phyloP scores from a whole-genome alignment of 768 basidiomycete genomes.

The Lentinula lateritia region DNA sequence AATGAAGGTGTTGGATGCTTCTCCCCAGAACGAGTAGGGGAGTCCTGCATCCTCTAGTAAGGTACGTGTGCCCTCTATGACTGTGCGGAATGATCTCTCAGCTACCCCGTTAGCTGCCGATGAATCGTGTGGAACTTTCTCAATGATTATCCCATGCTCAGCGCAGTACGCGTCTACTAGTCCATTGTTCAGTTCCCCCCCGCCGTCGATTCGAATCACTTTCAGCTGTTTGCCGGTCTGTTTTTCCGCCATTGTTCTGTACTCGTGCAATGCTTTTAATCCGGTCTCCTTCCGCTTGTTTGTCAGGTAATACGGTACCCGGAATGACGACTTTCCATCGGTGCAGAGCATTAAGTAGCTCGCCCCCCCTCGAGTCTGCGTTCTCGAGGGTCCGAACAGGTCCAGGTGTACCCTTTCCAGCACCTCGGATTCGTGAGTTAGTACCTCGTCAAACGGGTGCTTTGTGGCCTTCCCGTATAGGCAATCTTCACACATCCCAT shows the following conservation, averaged over 20 bases:
- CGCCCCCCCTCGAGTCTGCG: conserved; percentile 11
- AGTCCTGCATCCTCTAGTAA: background rate
- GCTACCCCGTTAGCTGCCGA: conserved; percentile 22
- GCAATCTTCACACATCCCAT: conserved; percentile 19
- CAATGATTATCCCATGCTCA: conserved; percentile 15
- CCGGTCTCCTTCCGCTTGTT: conserved; percentile 17
- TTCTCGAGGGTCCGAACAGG: conserved; percentile 18
- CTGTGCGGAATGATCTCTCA: conserved; percentile 15
- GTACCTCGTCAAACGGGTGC: conserved; percentile 16
- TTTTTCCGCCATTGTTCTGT: conserved; percentile 9
- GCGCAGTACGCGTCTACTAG: conserved; percentile 14
- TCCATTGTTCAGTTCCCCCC: conserved; percentile 20
- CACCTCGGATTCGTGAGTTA: conserved; percentile 9
- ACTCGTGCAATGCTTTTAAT: conserved; percentile 13
- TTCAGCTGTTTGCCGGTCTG: background rate
- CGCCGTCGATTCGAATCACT: conserved; percentile 17
- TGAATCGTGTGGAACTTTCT: conserved; percentile 16
- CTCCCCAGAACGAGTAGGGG: background rate
- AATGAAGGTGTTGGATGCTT: background rate
- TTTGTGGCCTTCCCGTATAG: conserved; percentile 18
- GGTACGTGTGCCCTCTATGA: conserved; percentile 14
- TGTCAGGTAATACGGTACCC: conserved; percentile 14
- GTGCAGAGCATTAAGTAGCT: conserved; percentile 19
- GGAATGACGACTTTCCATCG: conserved; percentile 14
- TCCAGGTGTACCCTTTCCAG: conserved; percentile 18